phyloP scores from a whole-genome alignment of 2,329 filamentous ascomycete genomes.

The Fusarium citri region DNA sequence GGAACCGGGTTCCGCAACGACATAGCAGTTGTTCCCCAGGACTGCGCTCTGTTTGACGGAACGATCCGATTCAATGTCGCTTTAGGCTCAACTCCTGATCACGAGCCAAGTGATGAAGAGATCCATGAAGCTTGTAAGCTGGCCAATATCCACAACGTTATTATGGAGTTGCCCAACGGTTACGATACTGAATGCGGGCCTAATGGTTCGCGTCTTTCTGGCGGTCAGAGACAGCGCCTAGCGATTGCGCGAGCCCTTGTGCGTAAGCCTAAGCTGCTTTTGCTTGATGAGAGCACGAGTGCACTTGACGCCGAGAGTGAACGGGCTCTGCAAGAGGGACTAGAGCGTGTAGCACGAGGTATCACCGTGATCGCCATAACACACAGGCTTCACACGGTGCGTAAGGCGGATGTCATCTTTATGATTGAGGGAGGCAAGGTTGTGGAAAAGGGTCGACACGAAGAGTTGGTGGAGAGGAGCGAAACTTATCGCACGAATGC shows the following conservation, averaged over 20 bases:
- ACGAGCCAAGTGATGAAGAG: conserved; percentile 67
- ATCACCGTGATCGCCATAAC: conserved; percentile 70
- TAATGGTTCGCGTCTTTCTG: conserved; percentile 79
- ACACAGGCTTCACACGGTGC: conserved; percentile 67
- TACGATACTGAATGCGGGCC: conserved; percentile 76
- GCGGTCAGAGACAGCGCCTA: conserved; percentile 82
- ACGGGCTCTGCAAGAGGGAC: conserved; percentile 71
- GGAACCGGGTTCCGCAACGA: conserved; percentile 61
- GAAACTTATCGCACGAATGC: conserved; percentile 66
- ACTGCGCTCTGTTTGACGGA: conserved; percentile 68
- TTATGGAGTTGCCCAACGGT: conserved; percentile 70
- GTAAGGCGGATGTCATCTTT: conserved; percentile 68
- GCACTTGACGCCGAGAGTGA: conserved; percentile 80
- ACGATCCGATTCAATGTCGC: conserved; percentile 67
- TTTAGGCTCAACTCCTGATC: conserved; percentile 65
- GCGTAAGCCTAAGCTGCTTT: conserved; percentile 75
- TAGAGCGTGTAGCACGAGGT: conserved; percentile 67
- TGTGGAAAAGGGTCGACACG: conserved; percentile 64
- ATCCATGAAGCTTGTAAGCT: conserved; percentile 74
- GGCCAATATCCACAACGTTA: conserved; percentile 78
- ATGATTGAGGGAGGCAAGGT: conserved; percentile 65
- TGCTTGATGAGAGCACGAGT: conserved; percentile 86
- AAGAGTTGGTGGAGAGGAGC: conserved; percentile 64
- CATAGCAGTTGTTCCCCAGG: conserved; percentile 69
- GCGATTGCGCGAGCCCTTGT: conserved; percentile 82